Base-by-base conservation (phyloP, 106 monocot genomes). In the Acorus calamus region DNA sequence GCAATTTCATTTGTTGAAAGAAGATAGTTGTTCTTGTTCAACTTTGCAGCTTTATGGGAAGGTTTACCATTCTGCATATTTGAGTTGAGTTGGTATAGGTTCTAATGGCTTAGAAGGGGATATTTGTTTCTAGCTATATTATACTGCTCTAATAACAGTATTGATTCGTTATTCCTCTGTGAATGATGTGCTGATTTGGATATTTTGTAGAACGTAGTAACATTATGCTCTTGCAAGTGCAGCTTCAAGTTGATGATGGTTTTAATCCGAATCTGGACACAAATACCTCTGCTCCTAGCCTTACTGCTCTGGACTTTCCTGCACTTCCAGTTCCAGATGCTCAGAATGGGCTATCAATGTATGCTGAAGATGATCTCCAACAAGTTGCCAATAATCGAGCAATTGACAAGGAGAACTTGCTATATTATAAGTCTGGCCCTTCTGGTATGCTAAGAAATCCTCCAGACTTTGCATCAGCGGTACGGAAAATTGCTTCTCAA, bases 241-340 rank as follows among this genome's bases (percentile, higher is more conserved):
- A 88, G 88, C 80, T 74, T 78, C 80, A 93, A 72, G 69, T 74
- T 71, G 83, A 81, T 80, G 66, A 64, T 61, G 69, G 64, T 61
- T 78, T 85, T 67, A 64, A 42, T 47, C 83, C 83, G 67, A 85
- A 78, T 61, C 59, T 66, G 9, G 82, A 77, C 51, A 73, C 78
- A 51, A 88, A 71, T 57, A 59, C 77, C 8, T 66, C 73, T 41
- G 42, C 75, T 59, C 85, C 92, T 59, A 86, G 60, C 55, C 58
- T 84, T 48, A 69, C 44, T 60, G 46, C 72, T 14, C 54, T 78
- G 50, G 86, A 86, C 47, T 78, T 81, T 57, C 86, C 84, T 55
- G 63, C 82, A 53, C 73, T 80, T 71, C 57, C 75, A 5, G 46
- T 61, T 8, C 2, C 80, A 54, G 72, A 83, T 43, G 11, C 74